A percentile compares a stretch with the other conserved stretches of the same genome.
These are phyloP conservation scores for Vigna hirtella DNA, from an alignment of 306 rosid genomes.

Conservation along the genomic window DNA sequence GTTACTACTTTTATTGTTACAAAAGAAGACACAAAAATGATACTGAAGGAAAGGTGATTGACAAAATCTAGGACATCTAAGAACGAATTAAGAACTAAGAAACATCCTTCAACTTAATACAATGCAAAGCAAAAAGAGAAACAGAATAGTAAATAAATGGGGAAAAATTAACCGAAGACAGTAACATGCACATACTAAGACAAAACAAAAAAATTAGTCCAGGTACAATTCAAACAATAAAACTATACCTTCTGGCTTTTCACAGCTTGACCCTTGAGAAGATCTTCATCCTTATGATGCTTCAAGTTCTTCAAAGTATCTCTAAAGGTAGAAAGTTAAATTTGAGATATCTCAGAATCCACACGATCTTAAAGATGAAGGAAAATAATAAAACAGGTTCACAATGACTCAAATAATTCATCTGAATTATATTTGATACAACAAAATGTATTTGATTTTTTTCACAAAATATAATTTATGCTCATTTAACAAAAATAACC, in stretches of 20 bases:
- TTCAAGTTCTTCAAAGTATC: constrained; percentile 75
- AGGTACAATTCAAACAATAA: constrained; percentile 20
- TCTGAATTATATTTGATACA: not conserved
- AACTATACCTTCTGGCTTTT: constrained; percentile 80
- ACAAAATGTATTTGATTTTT: not conserved
- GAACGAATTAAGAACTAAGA: not conserved
- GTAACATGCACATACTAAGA: not conserved
- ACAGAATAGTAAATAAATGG: constrained; percentile 6
- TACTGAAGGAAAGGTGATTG: not conserved
- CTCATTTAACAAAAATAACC: not conserved
- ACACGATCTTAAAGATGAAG: not conserved
- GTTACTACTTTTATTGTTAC: constrained; percentile 17
- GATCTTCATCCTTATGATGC: constrained; percentile 83
- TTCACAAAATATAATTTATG: not conserved
- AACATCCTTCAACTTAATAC: constrained; percentile 18
- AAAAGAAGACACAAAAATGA: constrained; percentile 27
- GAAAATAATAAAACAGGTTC: constrained; percentile 7
- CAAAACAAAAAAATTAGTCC: constrained; percentile 6
- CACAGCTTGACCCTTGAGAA: constrained; percentile 87
- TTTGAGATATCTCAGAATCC: constrained; percentile 32
- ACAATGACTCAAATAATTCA: not conserved
- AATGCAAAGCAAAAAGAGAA: constrained; percentile 21
- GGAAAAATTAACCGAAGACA: not conserved
- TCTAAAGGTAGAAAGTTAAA: constrained; percentile 50
- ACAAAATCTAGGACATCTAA: constrained; percentile 24